phyloP scores from a whole-genome alignment of 164 flowering plant species.

The Macadamia tetraphylla region DNA sequence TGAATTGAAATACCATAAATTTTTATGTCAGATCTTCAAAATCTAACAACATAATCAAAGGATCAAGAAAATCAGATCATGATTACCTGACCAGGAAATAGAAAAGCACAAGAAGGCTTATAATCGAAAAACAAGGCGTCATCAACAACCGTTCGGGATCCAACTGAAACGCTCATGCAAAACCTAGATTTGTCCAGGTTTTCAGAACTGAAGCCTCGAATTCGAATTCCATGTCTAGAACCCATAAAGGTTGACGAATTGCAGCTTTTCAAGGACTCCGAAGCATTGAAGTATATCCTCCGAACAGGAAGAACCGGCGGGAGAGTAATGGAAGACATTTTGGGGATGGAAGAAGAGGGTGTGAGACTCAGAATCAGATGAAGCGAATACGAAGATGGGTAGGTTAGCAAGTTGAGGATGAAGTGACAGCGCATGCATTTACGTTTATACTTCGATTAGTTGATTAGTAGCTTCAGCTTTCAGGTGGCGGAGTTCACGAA shows the following conservation, averaged over 20 bases:
- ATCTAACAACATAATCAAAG: not conserved
- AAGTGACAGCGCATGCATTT: not conserved
- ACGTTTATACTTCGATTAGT: not conserved
- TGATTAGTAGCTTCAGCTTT: not conserved
- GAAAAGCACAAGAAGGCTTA: constrained; percentile 68
- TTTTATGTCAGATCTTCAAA: not conserved
- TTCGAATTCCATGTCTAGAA: constrained; percentile 22
- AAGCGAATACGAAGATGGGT: not conserved
- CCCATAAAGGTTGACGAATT: constrained; percentile 15
- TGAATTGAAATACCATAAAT: not conserved
- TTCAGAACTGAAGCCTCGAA: constrained; percentile 14
- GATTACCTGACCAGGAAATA: constrained; percentile 95
- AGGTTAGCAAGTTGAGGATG: not conserved
- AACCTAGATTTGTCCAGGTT: constrained; percentile 47
- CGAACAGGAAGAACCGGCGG: constrained; percentile 42
- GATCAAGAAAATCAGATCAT: not conserved
- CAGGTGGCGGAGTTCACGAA: constrained; percentile 32
- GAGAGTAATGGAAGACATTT: constrained; percentile 36
- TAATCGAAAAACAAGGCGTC: constrained; percentile 79
- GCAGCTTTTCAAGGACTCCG: constrained; percentile 19
- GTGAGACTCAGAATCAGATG: constrained; percentile 5
- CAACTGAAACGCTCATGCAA: constrained; percentile 63
- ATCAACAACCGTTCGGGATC: constrained; percentile 45
- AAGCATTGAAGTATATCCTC: constrained; percentile 15
- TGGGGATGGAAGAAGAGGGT: constrained; percentile 3